Conservation (phyloP, 129 eudicot species). For the Arctium minus region DNA sequence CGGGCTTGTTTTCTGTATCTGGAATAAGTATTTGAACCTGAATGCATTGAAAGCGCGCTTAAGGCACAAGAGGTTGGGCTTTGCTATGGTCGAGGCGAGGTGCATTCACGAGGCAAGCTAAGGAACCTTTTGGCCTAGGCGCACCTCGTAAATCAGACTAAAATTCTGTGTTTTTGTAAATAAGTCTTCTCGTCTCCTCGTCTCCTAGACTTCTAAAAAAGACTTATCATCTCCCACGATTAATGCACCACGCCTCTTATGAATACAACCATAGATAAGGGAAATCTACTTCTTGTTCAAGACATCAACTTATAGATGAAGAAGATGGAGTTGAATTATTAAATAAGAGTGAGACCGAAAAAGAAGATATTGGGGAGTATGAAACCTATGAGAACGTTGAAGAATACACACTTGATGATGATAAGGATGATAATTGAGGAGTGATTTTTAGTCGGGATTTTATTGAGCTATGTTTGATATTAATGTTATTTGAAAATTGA, state of each 20-base stretch:
- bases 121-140: too few relatives aligned
- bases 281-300: not conserved
- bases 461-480: not conserved
- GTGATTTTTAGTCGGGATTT: not conserved
- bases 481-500: not conserved
- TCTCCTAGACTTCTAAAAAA: not conserved
- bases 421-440: not conserved
- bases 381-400: not conserved
- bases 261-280: not conserved
- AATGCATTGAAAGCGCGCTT: not conserved
- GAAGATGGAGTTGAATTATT: not conserved
- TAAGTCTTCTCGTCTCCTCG: not conserved
- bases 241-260: not conserved
- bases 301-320: not conserved
- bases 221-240: not conserved
- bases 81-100: too few relatives aligned
- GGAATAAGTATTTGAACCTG: not conserved
- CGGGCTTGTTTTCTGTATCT: not conserved
- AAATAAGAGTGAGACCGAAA: not conserved
- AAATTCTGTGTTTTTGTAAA: too few relatives aligned
- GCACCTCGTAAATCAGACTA: not conserved
- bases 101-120: too few relatives aligned
- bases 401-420: not conserved
- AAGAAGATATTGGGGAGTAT: not conserved
- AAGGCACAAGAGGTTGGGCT: not conserved